Evolutionary conservation across 768 basidiomycete species (phyloP).

Genomic region (Cantharellus anzutake): DNA sequence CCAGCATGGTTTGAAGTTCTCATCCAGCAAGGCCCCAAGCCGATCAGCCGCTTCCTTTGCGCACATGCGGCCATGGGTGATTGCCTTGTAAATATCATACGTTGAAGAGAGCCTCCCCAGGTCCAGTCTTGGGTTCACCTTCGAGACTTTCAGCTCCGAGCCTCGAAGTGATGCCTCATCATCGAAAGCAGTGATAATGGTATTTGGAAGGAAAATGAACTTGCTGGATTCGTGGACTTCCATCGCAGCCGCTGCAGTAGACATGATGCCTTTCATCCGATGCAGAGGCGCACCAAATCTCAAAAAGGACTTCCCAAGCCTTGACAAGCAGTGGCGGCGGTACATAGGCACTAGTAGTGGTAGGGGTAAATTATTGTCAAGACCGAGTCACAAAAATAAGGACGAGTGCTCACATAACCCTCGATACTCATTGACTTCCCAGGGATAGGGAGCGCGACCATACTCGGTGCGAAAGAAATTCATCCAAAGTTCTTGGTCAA

Average conservation of each 20-base stretch:
- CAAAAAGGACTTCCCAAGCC: slow-evolving; percentile 39
- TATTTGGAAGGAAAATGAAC: slow-evolving; percentile 52
- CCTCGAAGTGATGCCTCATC: slow-evolving; percentile 39
- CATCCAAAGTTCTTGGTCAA: too few relatives aligned
- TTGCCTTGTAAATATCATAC: slow-evolving; percentile 65
- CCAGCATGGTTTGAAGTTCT: slow-evolving; percentile 43
- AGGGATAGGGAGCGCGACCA: too few relatives aligned
- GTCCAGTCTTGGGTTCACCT: slow-evolving; percentile 77
- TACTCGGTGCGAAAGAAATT: too few relatives aligned
- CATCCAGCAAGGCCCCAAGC: slow-evolving; percentile 45
- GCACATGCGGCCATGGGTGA: slow-evolving; percentile 82
- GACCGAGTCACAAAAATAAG: too few relatives aligned
- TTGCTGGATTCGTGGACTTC: slow-evolving; percentile 33
- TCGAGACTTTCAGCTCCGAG: slow-evolving; percentile 62
- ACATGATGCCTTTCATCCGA: slow-evolving; percentile 78
- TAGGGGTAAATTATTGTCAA: too few relatives aligned
- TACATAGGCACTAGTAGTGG: too few relatives aligned
- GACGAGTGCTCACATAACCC: too few relatives aligned
- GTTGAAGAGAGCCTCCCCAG: slow-evolving; percentile 74
- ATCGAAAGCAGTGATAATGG: slow-evolving; percentile 60
- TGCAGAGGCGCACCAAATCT: slow-evolving; percentile 85
- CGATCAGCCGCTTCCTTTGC: slow-evolving; percentile 53
- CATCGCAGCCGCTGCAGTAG: too few relatives aligned
- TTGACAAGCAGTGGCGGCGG: not conserved
- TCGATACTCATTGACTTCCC: too few relatives aligned